Conservation (phyloP, 306 rosid species). For the Potentilla sterilis region DNA sequence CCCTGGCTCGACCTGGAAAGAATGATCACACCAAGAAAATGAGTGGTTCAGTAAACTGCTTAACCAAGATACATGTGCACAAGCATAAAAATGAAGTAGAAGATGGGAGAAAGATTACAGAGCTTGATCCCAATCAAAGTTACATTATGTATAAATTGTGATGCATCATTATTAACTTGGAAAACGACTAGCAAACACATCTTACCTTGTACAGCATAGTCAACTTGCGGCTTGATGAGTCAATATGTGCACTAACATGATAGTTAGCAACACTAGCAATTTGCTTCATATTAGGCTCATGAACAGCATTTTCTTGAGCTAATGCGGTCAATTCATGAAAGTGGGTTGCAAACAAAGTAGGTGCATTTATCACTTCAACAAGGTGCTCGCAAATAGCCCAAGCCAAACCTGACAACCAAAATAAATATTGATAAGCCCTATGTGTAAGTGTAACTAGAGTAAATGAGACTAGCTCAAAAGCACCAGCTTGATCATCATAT, state of each 20-base stretch:
- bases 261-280: conserved; percentile 77
- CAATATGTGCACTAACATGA: conserved; percentile 97
- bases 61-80: conserved; percentile 3
- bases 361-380: conserved; percentile 84
- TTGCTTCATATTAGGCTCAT: conserved; percentile 46
- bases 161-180: not conserved
- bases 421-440: conserved; percentile 23
- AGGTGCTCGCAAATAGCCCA: conserved; percentile 98
- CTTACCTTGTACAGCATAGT: conserved; percentile 93
- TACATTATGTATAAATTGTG: not conserved
- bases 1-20: conserved; percentile 89
- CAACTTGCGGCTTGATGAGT: conserved; percentile 78
- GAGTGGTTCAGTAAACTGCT: conserved; percentile 16
- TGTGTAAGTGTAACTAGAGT: not conserved
- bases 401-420: conserved; percentile 74
- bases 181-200: conserved; percentile 7
- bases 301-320: conserved; percentile 50
- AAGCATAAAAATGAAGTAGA: not conserved
- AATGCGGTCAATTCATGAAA: conserved; percentile 91
- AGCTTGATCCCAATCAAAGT: not conserved
- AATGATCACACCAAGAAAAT: conserved; percentile 17
- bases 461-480: not conserved
- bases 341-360: conserved; percentile 94
- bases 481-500: conserved; percentile 1
- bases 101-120: conserved; percentile 2